Conservation (phyloP, 306 rosid genomes). For the Spatholobus suberectus region DNA sequence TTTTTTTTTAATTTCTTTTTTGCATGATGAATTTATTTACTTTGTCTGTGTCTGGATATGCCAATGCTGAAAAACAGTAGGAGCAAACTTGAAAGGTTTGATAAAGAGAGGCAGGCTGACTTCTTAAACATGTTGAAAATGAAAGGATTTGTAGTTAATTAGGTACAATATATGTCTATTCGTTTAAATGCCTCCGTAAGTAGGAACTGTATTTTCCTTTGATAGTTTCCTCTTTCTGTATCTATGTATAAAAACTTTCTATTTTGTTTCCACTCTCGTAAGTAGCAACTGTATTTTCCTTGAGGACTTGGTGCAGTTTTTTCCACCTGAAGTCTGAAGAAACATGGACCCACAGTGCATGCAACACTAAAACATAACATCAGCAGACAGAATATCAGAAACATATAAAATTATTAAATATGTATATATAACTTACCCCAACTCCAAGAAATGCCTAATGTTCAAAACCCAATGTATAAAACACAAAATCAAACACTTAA, state of each 20-base stretch:
- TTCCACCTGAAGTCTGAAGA: background rate
- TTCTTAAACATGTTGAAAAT: conserved; percentile 85
- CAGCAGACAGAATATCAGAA: background rate
- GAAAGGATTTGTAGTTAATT: conserved; percentile 89
- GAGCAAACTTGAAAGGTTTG: conserved; percentile 34
- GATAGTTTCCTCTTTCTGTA: background rate
- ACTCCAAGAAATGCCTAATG: background rate
- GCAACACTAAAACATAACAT: background rate
- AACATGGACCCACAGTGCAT: background rate
- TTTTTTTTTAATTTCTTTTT: too few species aligned
- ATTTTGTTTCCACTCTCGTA: too few species aligned
- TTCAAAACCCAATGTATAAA: background rate
- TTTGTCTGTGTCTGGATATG: background rate
- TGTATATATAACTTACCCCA: background rate
- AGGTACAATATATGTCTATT: conserved; percentile 56
- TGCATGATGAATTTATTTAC: too few species aligned
- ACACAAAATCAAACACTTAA: background rate
- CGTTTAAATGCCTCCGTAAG: background rate
- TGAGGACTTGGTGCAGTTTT: too few species aligned
- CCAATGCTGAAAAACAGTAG: background rate
- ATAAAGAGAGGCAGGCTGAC: conserved; percentile 78
- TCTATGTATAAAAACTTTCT: background rate
- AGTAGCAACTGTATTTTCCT: too few species aligned
- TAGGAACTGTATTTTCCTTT: conserved; percentile 17
- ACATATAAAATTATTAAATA: background rate